A percentile compares a stretch with the other conserved stretches of the same genome.
Conservation (phyloP, 192 early-diverging fungal genomes). For the Coemansia furcata region DNA sequence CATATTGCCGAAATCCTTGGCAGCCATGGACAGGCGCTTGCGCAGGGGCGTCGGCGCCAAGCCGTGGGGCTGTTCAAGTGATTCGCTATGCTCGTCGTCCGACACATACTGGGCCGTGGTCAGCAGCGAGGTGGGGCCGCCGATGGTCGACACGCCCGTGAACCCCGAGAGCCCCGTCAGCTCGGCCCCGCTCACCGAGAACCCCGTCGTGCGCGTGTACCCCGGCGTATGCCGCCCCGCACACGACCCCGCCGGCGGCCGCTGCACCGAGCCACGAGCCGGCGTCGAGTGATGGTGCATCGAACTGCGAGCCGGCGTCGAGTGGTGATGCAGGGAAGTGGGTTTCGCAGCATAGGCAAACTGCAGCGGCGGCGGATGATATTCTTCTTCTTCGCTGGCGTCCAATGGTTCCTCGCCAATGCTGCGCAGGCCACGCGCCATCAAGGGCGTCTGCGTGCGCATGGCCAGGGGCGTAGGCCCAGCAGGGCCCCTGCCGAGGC, state of each 20-base stretch:
- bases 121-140: slow-evolving; percentile 14
- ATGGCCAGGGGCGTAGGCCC: slow-evolving; percentile 32
- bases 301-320: slow-evolving; percentile 13
- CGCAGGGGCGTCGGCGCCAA: slow-evolving; percentile 37
- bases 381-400: not conserved
- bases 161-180: slow-evolving; percentile 29
- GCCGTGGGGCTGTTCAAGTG: not conserved
- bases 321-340: not conserved
- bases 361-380: slow-evolving; percentile 1
- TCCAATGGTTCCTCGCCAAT: slow-evolving; percentile 15
- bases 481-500: not conserved
- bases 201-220: slow-evolving; percentile 14
- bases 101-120: not conserved
- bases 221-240: slow-evolving; percentile 25
- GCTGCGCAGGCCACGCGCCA: not conserved
- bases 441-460: slow-evolving; percentile 6
- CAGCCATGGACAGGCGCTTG: slow-evolving; percentile 46
- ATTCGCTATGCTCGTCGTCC: not conserved
- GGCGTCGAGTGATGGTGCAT: slow-evolving; percentile 14
- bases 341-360: not conserved
- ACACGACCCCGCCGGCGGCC: not conserved
- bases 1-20: slow-evolving; percentile 30
- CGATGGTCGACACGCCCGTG: slow-evolving; percentile 38
- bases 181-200: slow-evolving; percentile 32
- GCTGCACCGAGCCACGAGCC: not conserved